A percentile compares a stretch with the other conserved stretches of the same genome.
phyloP scores from a whole-genome alignment of 495 filamentous ascomycete genomes.

The Rostrohypoxylon terebratum region DNA sequence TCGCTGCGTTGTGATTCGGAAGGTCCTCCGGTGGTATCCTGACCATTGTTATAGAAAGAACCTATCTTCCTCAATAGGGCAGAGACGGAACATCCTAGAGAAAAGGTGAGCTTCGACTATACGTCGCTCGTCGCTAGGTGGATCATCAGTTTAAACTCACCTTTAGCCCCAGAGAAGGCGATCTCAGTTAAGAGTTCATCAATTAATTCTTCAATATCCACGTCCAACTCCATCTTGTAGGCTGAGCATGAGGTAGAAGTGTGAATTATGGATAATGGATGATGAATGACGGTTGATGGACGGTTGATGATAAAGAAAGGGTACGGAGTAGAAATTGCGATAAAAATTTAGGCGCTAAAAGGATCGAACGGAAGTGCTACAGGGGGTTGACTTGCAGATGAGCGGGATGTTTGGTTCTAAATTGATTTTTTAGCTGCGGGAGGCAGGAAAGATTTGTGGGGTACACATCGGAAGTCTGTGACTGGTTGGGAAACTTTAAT shows the following conservation, averaged over 20 bases:
- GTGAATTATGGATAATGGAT: background rate
- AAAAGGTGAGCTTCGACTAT: slow-evolving; percentile 23
- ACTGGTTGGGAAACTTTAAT: background rate
- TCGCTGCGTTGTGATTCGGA: slow-evolving; percentile 3
- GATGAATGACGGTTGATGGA: background rate
- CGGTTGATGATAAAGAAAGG: slow-evolving; percentile 9
- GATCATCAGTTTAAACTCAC: slow-evolving; percentile 62
- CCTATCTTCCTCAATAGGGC: slow-evolving; percentile 41
- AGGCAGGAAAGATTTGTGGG: slow-evolving; percentile 8
- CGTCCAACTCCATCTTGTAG: slow-evolving; percentile 65
- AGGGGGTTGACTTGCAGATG: slow-evolving; percentile 23
- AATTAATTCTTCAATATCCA: slow-evolving; percentile 75
- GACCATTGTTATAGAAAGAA: slow-evolving; percentile 35
- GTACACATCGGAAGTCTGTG: background rate
- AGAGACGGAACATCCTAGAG: slow-evolving; percentile 44
- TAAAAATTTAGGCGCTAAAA: slow-evolving; percentile 41
- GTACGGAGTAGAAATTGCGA: slow-evolving; percentile 35
- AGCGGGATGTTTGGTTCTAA: slow-evolving; percentile 11
- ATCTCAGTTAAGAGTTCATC: slow-evolving; percentile 78
- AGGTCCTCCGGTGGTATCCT: background rate
- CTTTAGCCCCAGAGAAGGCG: slow-evolving; percentile 72
- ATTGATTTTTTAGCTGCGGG: slow-evolving; percentile 22
- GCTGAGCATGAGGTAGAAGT: slow-evolving; percentile 38
- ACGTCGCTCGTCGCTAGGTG: slow-evolving; percentile 8
- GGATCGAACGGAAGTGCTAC: slow-evolving; percentile 48